Evolutionary conservation across 2,329 filamentous ascomycete species (phyloP).

Genomic region (Monosporascus ibericus): DNA sequence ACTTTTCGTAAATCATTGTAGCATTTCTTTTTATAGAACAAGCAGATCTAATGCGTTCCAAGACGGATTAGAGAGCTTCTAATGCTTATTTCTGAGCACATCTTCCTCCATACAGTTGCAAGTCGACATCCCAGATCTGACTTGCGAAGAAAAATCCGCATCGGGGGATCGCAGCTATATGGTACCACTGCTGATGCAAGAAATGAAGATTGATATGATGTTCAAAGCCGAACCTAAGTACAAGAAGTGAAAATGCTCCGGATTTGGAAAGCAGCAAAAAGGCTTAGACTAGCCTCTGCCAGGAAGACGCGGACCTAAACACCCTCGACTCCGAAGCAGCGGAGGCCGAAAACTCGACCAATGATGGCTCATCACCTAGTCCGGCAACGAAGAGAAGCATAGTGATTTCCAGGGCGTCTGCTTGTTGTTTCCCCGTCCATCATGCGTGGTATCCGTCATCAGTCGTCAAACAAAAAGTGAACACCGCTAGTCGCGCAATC

Average conservation of each 20-base stretch:
- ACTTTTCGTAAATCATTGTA: no score
- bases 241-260: slow-evolving; percentile 19
- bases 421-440: slow-evolving; percentile 9
- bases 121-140: not conserved
- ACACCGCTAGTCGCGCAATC: not conserved
- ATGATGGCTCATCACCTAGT: slow-evolving; percentile 6
- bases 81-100: no score
- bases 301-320: slow-evolving; percentile 4
- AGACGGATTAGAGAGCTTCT: no score
- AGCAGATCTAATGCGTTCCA: no score
- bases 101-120: not conserved
- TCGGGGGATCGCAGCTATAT: not conserved
- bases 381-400: slow-evolving; percentile 22
- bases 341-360: slow-evolving; percentile 1
- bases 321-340: not conserved
- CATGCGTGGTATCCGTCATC: slow-evolving; percentile 10
- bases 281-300: slow-evolving; percentile 12
- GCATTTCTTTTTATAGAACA: no score
- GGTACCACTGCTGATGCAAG: not conserved
- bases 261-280: slow-evolving; percentile 12
- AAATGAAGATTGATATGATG: slow-evolving; percentile 10
- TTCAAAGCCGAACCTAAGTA: slow-evolving; percentile 17
- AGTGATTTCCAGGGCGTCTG: slow-evolving; percentile 6
- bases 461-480: slow-evolving; percentile 2
- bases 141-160: not conserved